Conservation (phyloP, 1,284 basidiomycete genomes). For the Heterobasidion irregulare region DNA sequence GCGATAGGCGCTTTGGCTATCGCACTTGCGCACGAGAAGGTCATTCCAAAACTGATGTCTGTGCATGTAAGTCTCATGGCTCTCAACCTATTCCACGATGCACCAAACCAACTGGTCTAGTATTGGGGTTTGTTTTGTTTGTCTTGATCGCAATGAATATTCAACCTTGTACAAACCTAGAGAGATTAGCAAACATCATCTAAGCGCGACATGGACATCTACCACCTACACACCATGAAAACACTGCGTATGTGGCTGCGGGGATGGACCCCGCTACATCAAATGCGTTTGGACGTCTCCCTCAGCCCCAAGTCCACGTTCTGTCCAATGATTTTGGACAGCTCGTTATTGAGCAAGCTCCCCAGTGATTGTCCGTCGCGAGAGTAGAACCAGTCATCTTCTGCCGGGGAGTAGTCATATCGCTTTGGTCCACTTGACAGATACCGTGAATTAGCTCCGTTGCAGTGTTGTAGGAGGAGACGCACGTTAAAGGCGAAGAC, state of each 20-base stretch:
- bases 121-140: too few relatives aligned
- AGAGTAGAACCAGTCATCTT: slow-evolving; percentile 70
- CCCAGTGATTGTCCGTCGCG: slow-evolving; percentile 61
- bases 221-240: background rate
- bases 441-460: background rate
- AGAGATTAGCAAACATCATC: background rate
- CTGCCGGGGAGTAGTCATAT: slow-evolving; percentile 63
- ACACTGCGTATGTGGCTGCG: background rate
- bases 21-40: too few relatives aligned
- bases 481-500: slow-evolving; percentile 79
- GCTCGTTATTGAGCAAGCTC: slow-evolving; percentile 61
- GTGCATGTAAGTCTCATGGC: too few relatives aligned
- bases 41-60: too few relatives aligned
- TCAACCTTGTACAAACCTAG: too few relatives aligned
- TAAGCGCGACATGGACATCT: background rate
- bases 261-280: background rate
- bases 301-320: slow-evolving; percentile 17
- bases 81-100: too few relatives aligned
- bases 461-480: background rate
- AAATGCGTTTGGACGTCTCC: background rate
- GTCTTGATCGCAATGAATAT: too few relatives aligned
- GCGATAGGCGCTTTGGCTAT: too few relatives aligned
- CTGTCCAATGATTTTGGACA: slow-evolving; percentile 24
- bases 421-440: slow-evolving; percentile 74
- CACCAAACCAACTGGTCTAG: too few relatives aligned